These are phyloP conservation scores for Scenedesmus sp. DNA, from an alignment of 163 green algal genomes.

Conservation along the genomic window DNA sequence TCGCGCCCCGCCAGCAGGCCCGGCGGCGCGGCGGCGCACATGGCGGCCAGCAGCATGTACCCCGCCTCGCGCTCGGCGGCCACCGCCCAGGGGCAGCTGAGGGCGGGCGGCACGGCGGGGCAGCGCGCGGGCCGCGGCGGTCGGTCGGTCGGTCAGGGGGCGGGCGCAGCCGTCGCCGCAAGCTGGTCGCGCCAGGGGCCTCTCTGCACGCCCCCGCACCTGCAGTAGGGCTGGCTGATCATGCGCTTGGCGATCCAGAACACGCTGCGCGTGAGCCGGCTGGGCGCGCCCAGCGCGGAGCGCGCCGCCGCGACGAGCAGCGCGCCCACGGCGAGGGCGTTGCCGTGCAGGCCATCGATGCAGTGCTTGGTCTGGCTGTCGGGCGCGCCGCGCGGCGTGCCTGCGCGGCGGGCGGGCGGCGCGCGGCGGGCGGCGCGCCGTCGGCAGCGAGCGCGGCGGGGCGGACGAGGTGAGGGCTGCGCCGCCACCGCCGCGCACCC, in stretches of 20 bases:
- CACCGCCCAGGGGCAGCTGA: conserved; percentile 41
- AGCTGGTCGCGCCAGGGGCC: no score
- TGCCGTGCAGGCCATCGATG: conserved; percentile 51
- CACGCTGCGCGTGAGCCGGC: conserved; percentile 37
- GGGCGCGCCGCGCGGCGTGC: conserved; percentile 21
- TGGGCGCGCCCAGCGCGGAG: conserved; percentile 48
- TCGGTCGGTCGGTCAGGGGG: not conserved
- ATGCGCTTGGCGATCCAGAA: conserved; percentile 49
- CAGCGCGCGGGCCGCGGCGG: not conserved
- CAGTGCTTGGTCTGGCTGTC: conserved; percentile 40
- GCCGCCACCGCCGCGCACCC: no score
- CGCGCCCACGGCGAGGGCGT: conserved; percentile 63
- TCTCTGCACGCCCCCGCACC: not conserved
- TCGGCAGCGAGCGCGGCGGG: no score
- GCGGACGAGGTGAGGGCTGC: no score
- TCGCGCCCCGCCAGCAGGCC: conserved; percentile 24
- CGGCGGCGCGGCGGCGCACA: conserved; percentile 56
- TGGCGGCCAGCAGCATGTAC: conserved; percentile 81
- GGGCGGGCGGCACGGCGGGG: not conserved
- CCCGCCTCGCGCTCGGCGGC: conserved; percentile 77
- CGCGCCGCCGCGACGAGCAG: conserved; percentile 65
- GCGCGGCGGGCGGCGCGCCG: no score
- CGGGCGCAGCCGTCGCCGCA: no score
- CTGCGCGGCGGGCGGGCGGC: no score
- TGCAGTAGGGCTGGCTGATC: conserved; percentile 46